phyloP scores from a whole-genome alignment of 129 eudicot genomes.

The Flaveria robusta region DNA sequence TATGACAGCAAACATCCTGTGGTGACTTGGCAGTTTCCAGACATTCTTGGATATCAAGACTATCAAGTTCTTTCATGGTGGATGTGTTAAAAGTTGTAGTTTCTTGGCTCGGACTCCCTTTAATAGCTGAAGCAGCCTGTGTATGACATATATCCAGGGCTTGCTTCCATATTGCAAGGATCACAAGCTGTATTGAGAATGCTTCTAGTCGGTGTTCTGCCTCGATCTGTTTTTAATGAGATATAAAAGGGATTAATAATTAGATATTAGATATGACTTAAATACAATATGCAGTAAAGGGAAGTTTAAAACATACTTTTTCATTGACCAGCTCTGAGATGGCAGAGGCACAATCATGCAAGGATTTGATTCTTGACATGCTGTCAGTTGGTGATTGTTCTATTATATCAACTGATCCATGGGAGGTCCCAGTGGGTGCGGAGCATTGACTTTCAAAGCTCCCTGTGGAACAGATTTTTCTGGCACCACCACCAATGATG shows the following conservation, averaged over 20 bases:
- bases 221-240: slow-evolving; percentile 43
- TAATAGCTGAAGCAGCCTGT: slow-evolving; percentile 83
- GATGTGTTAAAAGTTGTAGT: slow-evolving; percentile 31
- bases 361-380: slow-evolving; percentile 69
- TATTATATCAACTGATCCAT: slow-evolving; percentile 59
- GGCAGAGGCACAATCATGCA: slow-evolving; percentile 69
- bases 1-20: slow-evolving; percentile 56
- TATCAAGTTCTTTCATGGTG: slow-evolving; percentile 34
- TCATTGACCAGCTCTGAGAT: slow-evolving; percentile 75
- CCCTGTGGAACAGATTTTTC: slow-evolving; percentile 39
- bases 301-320: slow-evolving; percentile 48
- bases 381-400: slow-evolving; percentile 77
- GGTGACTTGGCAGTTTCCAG: slow-evolving; percentile 49
- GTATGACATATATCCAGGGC: slow-evolving; percentile 87
- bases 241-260: slow-evolving; percentile 21
- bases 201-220: slow-evolving; percentile 70
- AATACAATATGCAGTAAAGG: slow-evolving; percentile 2
- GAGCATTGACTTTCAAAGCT: slow-evolving; percentile 68
- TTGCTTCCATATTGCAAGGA: slow-evolving; percentile 97
- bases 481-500: slow-evolving; percentile 44
- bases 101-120: slow-evolving; percentile 65
- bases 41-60: slow-evolving; percentile 44
- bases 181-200: slow-evolving; percentile 88
- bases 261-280: slow-evolving; percentile 3
- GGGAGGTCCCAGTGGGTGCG: slow-evolving; percentile 72